Evolutionary conservation across 176 grass and related monocot species (phyloP), one percentile per base, ranked within the genome.

Genomic region (Aegilops tauschii): DNA sequence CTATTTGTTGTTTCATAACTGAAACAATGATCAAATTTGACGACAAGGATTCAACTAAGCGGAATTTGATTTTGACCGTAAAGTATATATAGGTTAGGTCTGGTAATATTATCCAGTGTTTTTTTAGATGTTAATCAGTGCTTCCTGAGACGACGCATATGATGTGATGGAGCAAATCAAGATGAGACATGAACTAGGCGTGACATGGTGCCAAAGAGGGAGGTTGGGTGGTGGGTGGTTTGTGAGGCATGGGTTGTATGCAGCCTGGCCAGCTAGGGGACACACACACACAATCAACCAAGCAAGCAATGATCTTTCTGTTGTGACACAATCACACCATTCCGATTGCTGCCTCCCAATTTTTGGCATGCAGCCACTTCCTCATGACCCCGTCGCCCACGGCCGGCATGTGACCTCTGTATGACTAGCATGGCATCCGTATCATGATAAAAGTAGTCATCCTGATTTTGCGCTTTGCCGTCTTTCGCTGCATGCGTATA

Each of bases 291-390:
- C 39, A 73, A 73, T 27, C 70, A 45, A 73, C 36, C 69, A 89
- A 69, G 42, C 77, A 89, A 76, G 28, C 77, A 85, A 81, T 89
- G 61, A 89, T 89, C 82, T 82, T 90, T 90, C 82, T 65, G 78
- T 61, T 76, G 88, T 66, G 45, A 45, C 39, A 74, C 47, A 77
- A 73, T 28, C 70, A 73, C 70, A 66, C 62, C 27, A 67, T 42
- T 79, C 32, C 61, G 70, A 39, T 76, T 52, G 25, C 27, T 76
- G 73, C 36, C 80, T 79, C 77, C 82, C 34, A 1, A 85, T 85
- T 61, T 84, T 68, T 80, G 77, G 88, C 40, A 42, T 39, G 40
- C 77, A 85, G 54, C 18, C 16, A 73, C 72, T 84, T 84, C 65
- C 69, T 63, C 36, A 81, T 81, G 69, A 85, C 28, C 6, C 78